Percentiles rank a stretch among this genome's conserved stretches.
Evolutionary conservation across 129 eudicot species (phyloP).

Genomic region (Centella asiatica): DNA sequence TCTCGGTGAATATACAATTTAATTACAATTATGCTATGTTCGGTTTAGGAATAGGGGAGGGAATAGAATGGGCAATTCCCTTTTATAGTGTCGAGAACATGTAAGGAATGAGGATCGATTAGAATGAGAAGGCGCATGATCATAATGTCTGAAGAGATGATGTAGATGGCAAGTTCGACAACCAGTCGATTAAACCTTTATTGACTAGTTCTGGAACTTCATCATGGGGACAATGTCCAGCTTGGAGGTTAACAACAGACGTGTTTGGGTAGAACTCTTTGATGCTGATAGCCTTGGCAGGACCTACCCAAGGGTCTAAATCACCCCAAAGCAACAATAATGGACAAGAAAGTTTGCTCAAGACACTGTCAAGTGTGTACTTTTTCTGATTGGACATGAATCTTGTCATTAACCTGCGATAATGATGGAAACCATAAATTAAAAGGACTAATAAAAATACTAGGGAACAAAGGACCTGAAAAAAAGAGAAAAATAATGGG

Average conservation of each 20-base stretch:
- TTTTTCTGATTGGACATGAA: slow-evolving; percentile 80
- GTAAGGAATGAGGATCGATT: too few relatives aligned
- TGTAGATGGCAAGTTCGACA: slow-evolving; percentile 44
- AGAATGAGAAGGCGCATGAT: too few relatives aligned
- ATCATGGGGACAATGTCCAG: slow-evolving; percentile 98
- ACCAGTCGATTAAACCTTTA: slow-evolving; percentile 77
- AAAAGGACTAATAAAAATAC: too few relatives aligned
- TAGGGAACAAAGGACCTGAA: too few relatives aligned
- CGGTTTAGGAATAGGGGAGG: background rate
- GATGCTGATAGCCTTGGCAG: slow-evolving; percentile 71
- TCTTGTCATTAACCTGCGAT: slow-evolving; percentile 65
- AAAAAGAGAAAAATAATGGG: too few relatives aligned
- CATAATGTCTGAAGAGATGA: slow-evolving; percentile 28
- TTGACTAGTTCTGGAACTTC: slow-evolving; percentile 93
- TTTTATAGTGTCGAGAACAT: too few relatives aligned
- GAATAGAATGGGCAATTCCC: background rate
- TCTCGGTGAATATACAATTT: slow-evolving; percentile 16
- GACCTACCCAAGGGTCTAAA: slow-evolving; percentile 97
- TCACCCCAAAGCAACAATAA: slow-evolving; percentile 93
- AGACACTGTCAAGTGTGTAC: slow-evolving; percentile 83
- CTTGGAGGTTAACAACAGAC: slow-evolving; percentile 66
- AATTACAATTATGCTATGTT: background rate
- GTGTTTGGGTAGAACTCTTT: slow-evolving; percentile 84
- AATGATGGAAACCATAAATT: background rate
- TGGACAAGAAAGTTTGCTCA: slow-evolving; percentile 83